phyloP scores from a whole-genome alignment of 768 basidiomycete species.

The Neoboletus magnificus region DNA sequence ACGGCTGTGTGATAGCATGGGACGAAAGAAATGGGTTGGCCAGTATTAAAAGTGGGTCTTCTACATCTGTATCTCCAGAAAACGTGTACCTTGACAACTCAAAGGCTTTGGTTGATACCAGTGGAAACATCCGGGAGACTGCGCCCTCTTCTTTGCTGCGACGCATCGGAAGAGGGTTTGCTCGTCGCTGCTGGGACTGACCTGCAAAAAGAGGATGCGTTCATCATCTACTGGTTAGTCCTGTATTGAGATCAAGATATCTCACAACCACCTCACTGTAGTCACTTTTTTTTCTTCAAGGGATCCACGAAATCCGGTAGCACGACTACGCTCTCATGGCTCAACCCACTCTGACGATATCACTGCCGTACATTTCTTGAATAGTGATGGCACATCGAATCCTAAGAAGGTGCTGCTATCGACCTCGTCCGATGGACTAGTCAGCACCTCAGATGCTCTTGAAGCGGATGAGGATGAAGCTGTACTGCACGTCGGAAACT shows the following conservation, averaged over 20 bases:
- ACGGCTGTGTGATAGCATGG: slow-evolving; percentile 73
- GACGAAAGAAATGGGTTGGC: slow-evolving; percentile 57
- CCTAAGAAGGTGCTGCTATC: slow-evolving; percentile 60
- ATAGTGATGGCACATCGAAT: slow-evolving; percentile 28
- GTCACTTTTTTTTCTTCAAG: slow-evolving; percentile 36
- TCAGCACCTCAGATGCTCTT: slow-evolving; percentile 65
- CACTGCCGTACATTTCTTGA: slow-evolving; percentile 62
- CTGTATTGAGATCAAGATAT: background rate
- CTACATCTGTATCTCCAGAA: background rate
- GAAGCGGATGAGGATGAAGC: slow-evolving; percentile 91
- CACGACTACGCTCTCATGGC: slow-evolving; percentile 69
- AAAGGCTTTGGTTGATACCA: slow-evolving; percentile 31
- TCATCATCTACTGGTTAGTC: slow-evolving; percentile 77
- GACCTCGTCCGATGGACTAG: slow-evolving; percentile 78
- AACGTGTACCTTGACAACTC: slow-evolving; percentile 35
- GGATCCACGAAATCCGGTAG: slow-evolving; percentile 79
- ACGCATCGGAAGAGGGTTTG: slow-evolving; percentile 65
- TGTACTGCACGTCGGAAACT: slow-evolving; percentile 75
- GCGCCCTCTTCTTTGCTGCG: slow-evolving; percentile 58
- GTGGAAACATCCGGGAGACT: slow-evolving; percentile 47
- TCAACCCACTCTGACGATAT: slow-evolving; percentile 95
- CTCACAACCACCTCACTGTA: slow-evolving; percentile 1
- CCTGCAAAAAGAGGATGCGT: slow-evolving; percentile 74
- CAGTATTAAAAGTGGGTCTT: slow-evolving; percentile 57
- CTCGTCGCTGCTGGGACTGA: slow-evolving; percentile 84